These are phyloP conservation scores for Coemansia sp. DNA, from an alignment of 371 early-diverging fungal species.

Conservation along the genomic window DNA sequence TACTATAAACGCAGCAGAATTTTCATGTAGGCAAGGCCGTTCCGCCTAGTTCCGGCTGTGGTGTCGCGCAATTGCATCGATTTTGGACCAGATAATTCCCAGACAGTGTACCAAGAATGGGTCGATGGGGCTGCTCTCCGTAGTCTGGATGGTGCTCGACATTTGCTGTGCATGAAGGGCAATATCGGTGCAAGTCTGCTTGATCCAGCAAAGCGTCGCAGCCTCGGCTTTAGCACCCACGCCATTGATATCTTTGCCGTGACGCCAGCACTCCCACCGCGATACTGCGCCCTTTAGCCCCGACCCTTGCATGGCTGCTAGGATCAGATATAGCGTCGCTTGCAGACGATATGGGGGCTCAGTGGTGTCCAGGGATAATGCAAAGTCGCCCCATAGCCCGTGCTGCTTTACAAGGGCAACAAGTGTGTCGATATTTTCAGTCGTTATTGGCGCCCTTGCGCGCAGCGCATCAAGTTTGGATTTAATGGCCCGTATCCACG, in stretches of 20 bases:
- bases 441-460: neutral
- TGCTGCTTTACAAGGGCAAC: constrained; percentile 16
- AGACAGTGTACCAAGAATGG: constrained; percentile 26
- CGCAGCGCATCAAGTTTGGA: neutral
- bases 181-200: constrained; percentile 8
- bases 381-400: constrained; percentile 43
- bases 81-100: constrained; percentile 25
- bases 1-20: neutral
- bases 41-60: neutral
- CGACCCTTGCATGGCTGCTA: constrained; percentile 6
- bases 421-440: constrained; percentile 10
- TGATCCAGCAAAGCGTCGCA: constrained; percentile 16
- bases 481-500: constrained; percentile 13
- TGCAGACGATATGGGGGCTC: constrained; percentile 37
- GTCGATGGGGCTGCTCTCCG: neutral
- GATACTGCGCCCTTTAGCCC: constrained; percentile 11
- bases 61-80: constrained; percentile 7
- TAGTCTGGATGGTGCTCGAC: neutral
- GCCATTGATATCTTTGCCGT: constrained; percentile 7
- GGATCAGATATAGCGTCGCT: constrained; percentile 30
- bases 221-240: neutral
- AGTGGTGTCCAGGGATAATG: constrained; percentile 9
- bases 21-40: neutral
- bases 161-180: neutral
- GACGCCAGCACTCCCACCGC: constrained; percentile 41